These are phyloP conservation scores for Echites panduratus DNA, from an alignment of 257 asterid genomes.

Conservation along the genomic window DNA sequence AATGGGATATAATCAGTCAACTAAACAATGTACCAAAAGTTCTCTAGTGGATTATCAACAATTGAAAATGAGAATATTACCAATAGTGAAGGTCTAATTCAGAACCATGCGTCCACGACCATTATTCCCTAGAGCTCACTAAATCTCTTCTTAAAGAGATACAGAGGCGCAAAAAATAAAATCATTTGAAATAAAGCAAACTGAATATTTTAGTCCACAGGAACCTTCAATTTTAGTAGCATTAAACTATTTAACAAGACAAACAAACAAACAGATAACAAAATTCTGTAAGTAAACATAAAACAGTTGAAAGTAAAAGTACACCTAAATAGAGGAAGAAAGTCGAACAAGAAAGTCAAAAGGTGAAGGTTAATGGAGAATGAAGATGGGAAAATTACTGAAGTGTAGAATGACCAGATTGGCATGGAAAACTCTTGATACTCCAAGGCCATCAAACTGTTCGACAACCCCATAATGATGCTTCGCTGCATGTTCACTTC, in stretches of 20 bases:
- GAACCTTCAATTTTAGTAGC: neutral
- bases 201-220: neutral
- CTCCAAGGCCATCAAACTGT: conserved; percentile 96
- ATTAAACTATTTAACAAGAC: neutral
- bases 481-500: conserved; percentile 88
- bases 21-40: neutral
- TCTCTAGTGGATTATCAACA: neutral
- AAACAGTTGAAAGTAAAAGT: neutral
- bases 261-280: too few relatives aligned
- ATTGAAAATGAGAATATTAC: conserved; percentile 29
- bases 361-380: neutral
- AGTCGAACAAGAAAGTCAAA: neutral
- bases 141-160: neutral
- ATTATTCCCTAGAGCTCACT: conserved; percentile 50
- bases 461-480: conserved; percentile 75
- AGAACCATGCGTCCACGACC: conserved; percentile 71
- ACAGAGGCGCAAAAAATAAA: neutral
- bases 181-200: neutral
- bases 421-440: conserved; percentile 82
- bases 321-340: too few relatives aligned
- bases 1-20: neutral
- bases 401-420: conserved; percentile 82
- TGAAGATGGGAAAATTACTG: conserved; percentile 47
- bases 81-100: conserved; percentile 92
- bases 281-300: neutral